Base-by-base conservation (phyloP, 169 alveolate genomes). In the Babesia divergens region DNA sequence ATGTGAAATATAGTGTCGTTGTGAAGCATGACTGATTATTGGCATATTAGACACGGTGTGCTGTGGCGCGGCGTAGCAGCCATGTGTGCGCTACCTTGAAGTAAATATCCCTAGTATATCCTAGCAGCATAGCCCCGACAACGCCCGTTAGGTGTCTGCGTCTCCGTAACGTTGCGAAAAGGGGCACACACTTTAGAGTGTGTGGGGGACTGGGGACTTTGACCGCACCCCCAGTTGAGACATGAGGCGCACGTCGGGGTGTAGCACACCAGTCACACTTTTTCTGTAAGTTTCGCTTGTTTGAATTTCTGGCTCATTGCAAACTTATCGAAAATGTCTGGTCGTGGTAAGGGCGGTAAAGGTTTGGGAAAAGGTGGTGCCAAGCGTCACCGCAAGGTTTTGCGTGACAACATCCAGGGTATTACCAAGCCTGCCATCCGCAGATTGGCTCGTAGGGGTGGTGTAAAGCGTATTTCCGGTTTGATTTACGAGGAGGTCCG, bases 371-470 rank as follows among this genome's bases (percentile, higher is more conserved):
- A 96, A 90, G 98, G 97, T 66, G 99, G 99, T 49, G 99, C 99
- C 75, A 96, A 96, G 95, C 96, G 99, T 86, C 95, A 96, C 74
- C 94, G 97, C 83, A 96, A 95, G 91, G 94, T 97, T 37, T 89
- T 94, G 79, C 96, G 98, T 86, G 99, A 96, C 71, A 95, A 96
- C 86, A 96, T 96, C 87, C 98, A 97, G 93, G 99, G 99, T 82
- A 97, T 98, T 88, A 98, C 99, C 72, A 98, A 98, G 94, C 99
- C 99, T 50, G 99, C 99, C 44, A 98, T 98, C 88, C 95, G 99
- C 80, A 96, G 99, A 88, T 91, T 98, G 75, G 99, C 99, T 53
- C 96, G 99, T 77, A 97, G 99, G 91, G 99, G 99, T 81, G 99
- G 99, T 67, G 99, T 98, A 50, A 98, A 98, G 93, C 98, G 99